A percentile compares a stretch with the other conserved stretches of the same genome.
Evolutionary conservation across 768 basidiomycete genomes (phyloP).

Genomic region (Suillus plorans): DNA sequence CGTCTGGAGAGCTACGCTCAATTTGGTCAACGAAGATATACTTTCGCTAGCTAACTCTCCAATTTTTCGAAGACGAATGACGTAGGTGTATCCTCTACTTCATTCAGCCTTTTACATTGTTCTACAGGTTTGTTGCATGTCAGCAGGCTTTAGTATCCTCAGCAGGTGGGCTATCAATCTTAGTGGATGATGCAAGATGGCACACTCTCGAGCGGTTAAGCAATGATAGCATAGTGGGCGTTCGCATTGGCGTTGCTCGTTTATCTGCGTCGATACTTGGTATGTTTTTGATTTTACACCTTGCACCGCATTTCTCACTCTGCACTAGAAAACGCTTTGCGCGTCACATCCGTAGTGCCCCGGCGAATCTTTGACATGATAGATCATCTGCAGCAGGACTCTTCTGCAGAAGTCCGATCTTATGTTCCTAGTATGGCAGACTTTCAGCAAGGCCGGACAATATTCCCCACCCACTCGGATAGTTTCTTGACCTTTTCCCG

Average conservation of each 20-base stretch:
- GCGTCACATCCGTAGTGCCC: slow-evolving; percentile 22
- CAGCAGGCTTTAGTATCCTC: slow-evolving; percentile 54
- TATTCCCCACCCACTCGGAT: slow-evolving; percentile 15
- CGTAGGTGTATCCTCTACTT: slow-evolving; percentile 45
- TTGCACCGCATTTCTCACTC: slow-evolving; percentile 4
- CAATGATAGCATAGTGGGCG: slow-evolving; percentile 73
- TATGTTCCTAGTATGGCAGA: slow-evolving; percentile 45
- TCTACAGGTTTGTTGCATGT: slow-evolving; percentile 69
- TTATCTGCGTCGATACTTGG: slow-evolving; percentile 57
- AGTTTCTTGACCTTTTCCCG: slow-evolving; percentile 39
- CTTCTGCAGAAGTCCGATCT: slow-evolving; percentile 60
- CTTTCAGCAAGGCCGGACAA: slow-evolving; percentile 13
- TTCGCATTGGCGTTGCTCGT: slow-evolving; percentile 84
- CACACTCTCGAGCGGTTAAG: slow-evolving; percentile 54
- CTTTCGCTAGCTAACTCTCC: slow-evolving; percentile 44
- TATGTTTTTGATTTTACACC: slow-evolving; percentile 34
- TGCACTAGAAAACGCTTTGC: background rate
- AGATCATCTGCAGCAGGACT: slow-evolving; percentile 50
- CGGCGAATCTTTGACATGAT: slow-evolving; percentile 40
- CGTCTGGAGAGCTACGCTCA: slow-evolving; percentile 33
- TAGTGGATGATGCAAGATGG: slow-evolving; percentile 47
- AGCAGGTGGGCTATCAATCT: slow-evolving; percentile 34
- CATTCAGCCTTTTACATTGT: slow-evolving; percentile 16
- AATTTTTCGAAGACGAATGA: slow-evolving; percentile 64
- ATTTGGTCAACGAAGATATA: slow-evolving; percentile 42